These are phyloP conservation scores for Diplodia scrobiculata DNA, from an alignment of 2,329 filamentous ascomycete genomes.

Conservation along the genomic window DNA sequence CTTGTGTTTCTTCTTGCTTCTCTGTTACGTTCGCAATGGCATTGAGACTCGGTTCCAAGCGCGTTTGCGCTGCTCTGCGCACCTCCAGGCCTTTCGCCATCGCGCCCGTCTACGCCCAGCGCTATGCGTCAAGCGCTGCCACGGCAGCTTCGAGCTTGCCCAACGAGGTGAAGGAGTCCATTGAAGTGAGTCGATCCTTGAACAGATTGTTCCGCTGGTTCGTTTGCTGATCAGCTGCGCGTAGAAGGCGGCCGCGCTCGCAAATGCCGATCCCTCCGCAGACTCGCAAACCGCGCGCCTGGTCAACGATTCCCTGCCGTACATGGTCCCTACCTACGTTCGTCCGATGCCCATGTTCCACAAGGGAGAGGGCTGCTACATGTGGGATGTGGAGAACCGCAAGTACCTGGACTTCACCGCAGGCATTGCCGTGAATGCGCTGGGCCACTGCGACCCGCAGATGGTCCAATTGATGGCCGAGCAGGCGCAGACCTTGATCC, in stretches of 20 bases:
- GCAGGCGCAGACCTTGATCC: constrained; percentile 75
- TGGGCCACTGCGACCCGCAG: constrained; percentile 86
- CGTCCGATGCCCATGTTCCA: constrained; percentile 88
- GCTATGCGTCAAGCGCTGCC: constrained; percentile 46
- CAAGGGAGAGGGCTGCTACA: constrained; percentile 79
- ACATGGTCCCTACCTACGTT: constrained; percentile 94
- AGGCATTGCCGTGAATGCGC: constrained; percentile 90
- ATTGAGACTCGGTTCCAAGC: constrained; percentile 20
- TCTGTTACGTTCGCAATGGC: constrained; percentile 21
- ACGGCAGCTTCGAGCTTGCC: constrained; percentile 49
- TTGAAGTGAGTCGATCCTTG: constrained; percentile 40
- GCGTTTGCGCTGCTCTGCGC: constrained; percentile 34
- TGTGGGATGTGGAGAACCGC: constrained; percentile 88
- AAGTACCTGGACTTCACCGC: constrained; percentile 93
- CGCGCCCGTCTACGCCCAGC: constrained; percentile 8
- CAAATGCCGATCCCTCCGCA: constrained; percentile 71
- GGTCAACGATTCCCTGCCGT: constrained; percentile 74
- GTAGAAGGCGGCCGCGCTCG: constrained; percentile 47
- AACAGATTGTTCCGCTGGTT: not conserved
- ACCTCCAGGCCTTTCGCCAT: constrained; percentile 11
- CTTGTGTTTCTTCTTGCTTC: not conserved
- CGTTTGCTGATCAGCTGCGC: not conserved
- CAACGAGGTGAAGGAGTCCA: constrained; percentile 46
- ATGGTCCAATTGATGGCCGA: constrained; percentile 74
- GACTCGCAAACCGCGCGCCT: constrained; percentile 76